Evolutionary conservation across 192 early-diverging fungal species (phyloP), one percentile per base, ranked within the genome.

Genomic region (Backusella mclennaniae): DNA sequence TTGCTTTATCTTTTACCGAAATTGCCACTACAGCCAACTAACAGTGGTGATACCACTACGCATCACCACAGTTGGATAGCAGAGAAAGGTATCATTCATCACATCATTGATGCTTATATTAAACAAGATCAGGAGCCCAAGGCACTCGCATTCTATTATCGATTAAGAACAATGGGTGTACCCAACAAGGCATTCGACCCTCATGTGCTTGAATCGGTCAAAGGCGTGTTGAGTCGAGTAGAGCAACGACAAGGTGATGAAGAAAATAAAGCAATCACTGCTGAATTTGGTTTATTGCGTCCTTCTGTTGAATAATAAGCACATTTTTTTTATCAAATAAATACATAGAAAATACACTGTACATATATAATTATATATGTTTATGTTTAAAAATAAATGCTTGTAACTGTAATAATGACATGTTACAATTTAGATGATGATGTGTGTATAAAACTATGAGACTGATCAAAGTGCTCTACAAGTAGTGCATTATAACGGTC

Each of bases 401-500:
- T 39, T 12, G 3, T 21, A 26, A 23, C 6, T 21, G 8, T 23
- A 56, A 56, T 7, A 56, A 23, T 26, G 9, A 7, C 2, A 21
- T n/a, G 21, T 21, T 63, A 63, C 9, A 63, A 29, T 63, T 63
- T 63, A 4, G 56, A 63, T 63, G 56, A 29, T 63, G 56, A 29
- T 26, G 12, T 3, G 23, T 63, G 23, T 63, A 23, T 26, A 29
- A 63, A 63, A 4, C 23, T 8, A 63, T 23, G 12, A 12, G 67
- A 36, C 12, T 53, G 36, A 6, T 46, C 69, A 31, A 85, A 84
- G 39, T 84, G 83, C 11, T 76, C 49, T 29, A 77, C 71, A 31
- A 85, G 67, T 21, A 77, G 39, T 4, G 41, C 14, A 44, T 85
- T 84, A 35, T 85, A 85, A 3, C 71, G 23, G 12, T 75, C 73